Evolutionary conservation across 2,329 filamentous ascomycete genomes (phyloP).

Genomic region (Macroventuria anomochaeta): DNA sequence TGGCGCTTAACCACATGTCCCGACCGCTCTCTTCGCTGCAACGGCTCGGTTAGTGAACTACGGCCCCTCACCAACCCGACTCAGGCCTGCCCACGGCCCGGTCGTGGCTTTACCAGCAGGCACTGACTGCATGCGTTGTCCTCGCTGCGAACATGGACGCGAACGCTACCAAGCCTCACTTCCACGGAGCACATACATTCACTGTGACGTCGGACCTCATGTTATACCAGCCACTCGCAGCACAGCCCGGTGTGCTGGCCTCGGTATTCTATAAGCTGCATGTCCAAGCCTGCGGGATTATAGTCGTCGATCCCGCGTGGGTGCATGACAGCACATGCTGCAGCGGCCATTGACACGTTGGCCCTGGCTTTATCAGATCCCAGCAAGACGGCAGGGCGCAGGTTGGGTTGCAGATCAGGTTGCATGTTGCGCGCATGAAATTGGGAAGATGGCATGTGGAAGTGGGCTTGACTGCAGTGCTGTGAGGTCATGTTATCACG

Average conservation of each 20-base stretch:
- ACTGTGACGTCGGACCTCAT: slow-evolving; percentile 33
- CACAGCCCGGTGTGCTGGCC: slow-evolving; percentile 19
- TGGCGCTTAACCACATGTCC: neutral
- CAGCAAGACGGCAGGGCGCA: slow-evolving; percentile 10
- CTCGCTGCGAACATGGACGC: slow-evolving; percentile 5
- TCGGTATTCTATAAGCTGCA: slow-evolving; percentile 48
- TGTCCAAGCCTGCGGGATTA: slow-evolving; percentile 40
- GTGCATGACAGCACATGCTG: slow-evolving; percentile 47
- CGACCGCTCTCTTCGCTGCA: neutral
- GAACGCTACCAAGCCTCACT: neutral
- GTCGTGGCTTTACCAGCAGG: neutral
- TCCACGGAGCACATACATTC: too few species aligned
- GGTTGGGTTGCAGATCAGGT: neutral
- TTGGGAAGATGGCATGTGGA: neutral
- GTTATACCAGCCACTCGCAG: slow-evolving; percentile 21
- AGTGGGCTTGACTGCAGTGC: neutral
- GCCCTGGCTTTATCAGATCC: slow-evolving; percentile 35
- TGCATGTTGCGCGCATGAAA: neutral
- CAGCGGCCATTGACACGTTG: slow-evolving; percentile 38
- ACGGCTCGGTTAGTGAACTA: neutral
- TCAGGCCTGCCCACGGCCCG: slow-evolving; percentile 4
- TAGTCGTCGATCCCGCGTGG: slow-evolving; percentile 33
- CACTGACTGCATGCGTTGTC: slow-evolving; percentile 32
- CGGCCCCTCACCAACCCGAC: neutral
- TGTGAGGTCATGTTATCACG: slow-evolving; percentile 3